Percentiles rank a stretch among this genome's conserved stretches.
These are phyloP conservation scores for Schwanniomyces sp. DNA, from an alignment of 805 yeast species.

Conservation along the genomic window DNA sequence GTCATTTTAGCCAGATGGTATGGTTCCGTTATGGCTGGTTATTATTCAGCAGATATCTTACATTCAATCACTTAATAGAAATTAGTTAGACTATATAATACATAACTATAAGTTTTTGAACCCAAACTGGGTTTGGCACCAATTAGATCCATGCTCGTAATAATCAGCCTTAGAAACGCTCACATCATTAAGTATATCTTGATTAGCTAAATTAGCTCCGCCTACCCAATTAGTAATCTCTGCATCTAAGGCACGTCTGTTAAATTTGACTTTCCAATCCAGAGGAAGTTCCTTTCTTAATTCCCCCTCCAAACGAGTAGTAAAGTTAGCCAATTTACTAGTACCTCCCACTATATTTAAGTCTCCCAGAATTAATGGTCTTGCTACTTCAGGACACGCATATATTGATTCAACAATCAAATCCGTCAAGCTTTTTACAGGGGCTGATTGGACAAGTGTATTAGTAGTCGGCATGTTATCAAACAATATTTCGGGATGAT, in stretches of 20 bases:
- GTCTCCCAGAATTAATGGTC: slow-evolving; percentile 79
- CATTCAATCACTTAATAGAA: slow-evolving; percentile 63
- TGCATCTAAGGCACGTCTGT: slow-evolving; percentile 21
- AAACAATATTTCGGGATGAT: slow-evolving; percentile 72
- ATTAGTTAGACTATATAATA: slow-evolving; percentile 6
- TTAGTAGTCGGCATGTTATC: slow-evolving; percentile 32
- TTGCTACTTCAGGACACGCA: slow-evolving; percentile 67
- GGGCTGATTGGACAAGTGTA: slow-evolving; percentile 39
- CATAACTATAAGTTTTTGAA: slow-evolving; percentile 24
- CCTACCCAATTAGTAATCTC: slow-evolving; percentile 40
- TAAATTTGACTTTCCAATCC: slow-evolving; percentile 63
- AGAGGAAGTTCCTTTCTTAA: slow-evolving; percentile 68
- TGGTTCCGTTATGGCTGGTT: slow-evolving; percentile 96
- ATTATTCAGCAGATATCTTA: slow-evolving; percentile 70
- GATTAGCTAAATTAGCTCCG: slow-evolving; percentile 30
- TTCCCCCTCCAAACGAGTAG: slow-evolving; percentile 58
- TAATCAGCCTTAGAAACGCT: slow-evolving; percentile 78
- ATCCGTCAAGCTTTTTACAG: slow-evolving; percentile 74
- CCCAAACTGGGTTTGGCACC: slow-evolving; percentile 55
- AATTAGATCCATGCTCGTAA: slow-evolving; percentile 74
- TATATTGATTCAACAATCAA: slow-evolving; percentile 68
- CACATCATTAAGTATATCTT: slow-evolving; percentile 48
- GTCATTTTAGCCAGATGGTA: slow-evolving; percentile 87
- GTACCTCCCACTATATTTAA: slow-evolving; percentile 84
- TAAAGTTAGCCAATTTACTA: slow-evolving; percentile 66